Evolutionary conservation across 306 rosid genomes (phyloP), one percentile per base, ranked within the genome.

Genomic region (Vigna radiata): DNA sequence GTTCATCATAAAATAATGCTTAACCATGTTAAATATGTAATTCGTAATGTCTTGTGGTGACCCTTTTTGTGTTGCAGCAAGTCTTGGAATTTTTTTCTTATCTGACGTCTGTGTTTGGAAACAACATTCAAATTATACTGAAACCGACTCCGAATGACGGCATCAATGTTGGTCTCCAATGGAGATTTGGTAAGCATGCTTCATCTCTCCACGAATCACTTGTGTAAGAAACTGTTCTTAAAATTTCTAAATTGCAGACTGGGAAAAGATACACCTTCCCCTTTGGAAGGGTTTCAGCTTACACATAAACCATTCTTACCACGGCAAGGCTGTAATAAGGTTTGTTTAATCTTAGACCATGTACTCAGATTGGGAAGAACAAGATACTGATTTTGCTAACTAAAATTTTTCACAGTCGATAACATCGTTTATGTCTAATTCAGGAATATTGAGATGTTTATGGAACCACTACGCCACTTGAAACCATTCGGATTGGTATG

Each of bases 271-370:
- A 5, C 72, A 80, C 39, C 5, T 79, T 68, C 88, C 89, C 17
- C 48, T 88, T 0, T 90, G 93, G 37, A 85, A 85, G 65, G 96
- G 93, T 43, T 75, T 89, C 50, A 83, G 90, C 83, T 73, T 91
- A 81, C 83, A 88, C 68, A 71, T 87, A 29, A 55, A 21, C 48
- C 97, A 94, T 21, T 48, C 36, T 70, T 94, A 86, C 39, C 82
- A 66, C 7, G 97, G 95, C 60, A 91, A 85, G 80, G 77, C 90
- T 0, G 44, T 87, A 4, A 85, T 94, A 81, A 89, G 91, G 98
- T 94, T 62, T 23, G 80, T 79, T 62, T 59, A 31, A 66, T 50
- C 7, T 76, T 63, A 25, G 53, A n/a, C 9, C 33, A 23, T 43
- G 31, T 27, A 63, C 39, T 16, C 46, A 13, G 25, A 60, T 15